Evolutionary conservation across 768 basidiomycete genomes (phyloP).

Genomic region (Lanmaoa pseudosensibilis): DNA sequence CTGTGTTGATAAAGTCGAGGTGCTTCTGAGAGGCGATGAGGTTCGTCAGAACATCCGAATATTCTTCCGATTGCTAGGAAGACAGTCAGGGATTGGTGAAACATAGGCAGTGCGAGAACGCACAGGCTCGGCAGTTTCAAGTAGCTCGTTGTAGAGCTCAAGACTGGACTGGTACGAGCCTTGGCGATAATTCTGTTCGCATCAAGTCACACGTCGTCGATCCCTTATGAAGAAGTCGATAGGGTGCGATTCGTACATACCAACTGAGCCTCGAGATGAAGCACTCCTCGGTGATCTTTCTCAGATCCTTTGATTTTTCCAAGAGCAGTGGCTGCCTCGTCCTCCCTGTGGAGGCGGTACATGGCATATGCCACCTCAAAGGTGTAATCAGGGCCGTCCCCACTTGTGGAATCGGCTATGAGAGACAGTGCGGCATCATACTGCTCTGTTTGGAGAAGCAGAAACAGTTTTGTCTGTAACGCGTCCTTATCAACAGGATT

Average conservation of each 20-base stretch:
- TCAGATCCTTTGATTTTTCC: constrained; percentile 44
- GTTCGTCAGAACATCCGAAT: constrained; percentile 85
- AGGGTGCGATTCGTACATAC: constrained; percentile 44
- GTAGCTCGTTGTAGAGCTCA: constrained; percentile 76
- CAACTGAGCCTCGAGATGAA: constrained; percentile 86
- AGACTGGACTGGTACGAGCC: constrained; percentile 73
- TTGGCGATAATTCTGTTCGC: constrained; percentile 68
- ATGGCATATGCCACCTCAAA: constrained; percentile 83
- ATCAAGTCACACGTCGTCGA: constrained; percentile 14
- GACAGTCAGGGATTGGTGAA: constrained; percentile 1
- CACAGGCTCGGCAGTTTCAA: constrained; percentile 78
- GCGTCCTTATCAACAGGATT: constrained; percentile 71
- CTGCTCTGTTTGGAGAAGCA: constrained; percentile 84
- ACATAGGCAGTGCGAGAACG: constrained; percentile 32
- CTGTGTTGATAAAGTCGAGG: constrained; percentile 78
- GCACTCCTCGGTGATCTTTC: constrained; percentile 56
- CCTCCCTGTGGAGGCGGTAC: constrained; percentile 79
- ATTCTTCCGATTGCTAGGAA: constrained; percentile 77
- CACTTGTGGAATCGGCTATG: constrained; percentile 34
- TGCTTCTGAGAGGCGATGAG: constrained; percentile 79
- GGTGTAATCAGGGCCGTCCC: constrained; percentile 23
- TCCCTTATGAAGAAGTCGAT: constrained; percentile 21
- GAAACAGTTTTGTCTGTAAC: constrained; percentile 79
- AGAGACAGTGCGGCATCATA: constrained; percentile 69
- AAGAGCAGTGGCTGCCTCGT: constrained; percentile 60